phyloP scores from a whole-genome alignment of 2,329 filamentous ascomycete species.

The Arthrinium puccinioides region DNA sequence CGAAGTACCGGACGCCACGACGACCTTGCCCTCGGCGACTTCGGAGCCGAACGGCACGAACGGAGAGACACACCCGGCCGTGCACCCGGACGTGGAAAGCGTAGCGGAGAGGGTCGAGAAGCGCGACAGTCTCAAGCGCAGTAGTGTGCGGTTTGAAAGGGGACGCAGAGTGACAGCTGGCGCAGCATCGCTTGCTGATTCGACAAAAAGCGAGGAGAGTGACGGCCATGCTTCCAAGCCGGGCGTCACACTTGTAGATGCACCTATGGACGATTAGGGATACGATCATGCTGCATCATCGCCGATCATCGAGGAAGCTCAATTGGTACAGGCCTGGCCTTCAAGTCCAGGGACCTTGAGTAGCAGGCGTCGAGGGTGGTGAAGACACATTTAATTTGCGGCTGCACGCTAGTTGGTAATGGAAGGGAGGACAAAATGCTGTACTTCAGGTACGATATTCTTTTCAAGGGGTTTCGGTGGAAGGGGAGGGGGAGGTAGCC shows the following conservation, averaged over 20 bases:
- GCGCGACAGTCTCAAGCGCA: conserved; percentile 56
- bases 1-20: conserved; percentile 65
- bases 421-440: not conserved
- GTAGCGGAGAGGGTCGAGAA: conserved; percentile 41
- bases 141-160: conserved; percentile 42
- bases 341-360: not conserved
- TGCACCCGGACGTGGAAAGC: conserved; percentile 4
- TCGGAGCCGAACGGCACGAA: conserved; percentile 33
- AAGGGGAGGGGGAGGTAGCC: not conserved
- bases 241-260: conserved; percentile 45
- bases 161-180: conserved; percentile 38
- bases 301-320: conserved; percentile 2
- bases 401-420: not conserved
- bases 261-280: conserved; percentile 34
- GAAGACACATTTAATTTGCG: not conserved
- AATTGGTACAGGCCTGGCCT: not conserved
- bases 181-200: conserved; percentile 14
- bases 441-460: no score
- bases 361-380: not conserved
- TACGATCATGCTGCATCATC: conserved; percentile 1
- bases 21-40: conserved; percentile 30
- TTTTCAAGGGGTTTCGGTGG: not conserved
- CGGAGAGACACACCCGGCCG: conserved; percentile 19
- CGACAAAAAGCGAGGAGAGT: conserved; percentile 13
- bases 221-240: conserved; percentile 17